Conservation (phyloP, 495 filamentous ascomycete species). For the Penicillium odoratum region DNA sequence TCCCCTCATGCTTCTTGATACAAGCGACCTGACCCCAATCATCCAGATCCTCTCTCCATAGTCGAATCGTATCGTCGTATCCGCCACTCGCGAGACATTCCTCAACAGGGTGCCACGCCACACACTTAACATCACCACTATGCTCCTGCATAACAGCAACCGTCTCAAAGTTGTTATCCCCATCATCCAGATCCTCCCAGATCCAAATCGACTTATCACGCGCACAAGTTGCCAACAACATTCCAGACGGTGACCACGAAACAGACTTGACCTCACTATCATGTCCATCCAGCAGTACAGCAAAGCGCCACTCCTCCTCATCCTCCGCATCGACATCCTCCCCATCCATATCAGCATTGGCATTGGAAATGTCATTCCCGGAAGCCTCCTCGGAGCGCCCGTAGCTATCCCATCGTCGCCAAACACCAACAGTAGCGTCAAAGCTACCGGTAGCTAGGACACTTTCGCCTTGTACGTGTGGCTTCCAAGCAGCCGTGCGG, state of each 20-base stretch:
- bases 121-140: conserved; percentile 89
- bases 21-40: conserved; percentile 93
- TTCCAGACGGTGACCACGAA: conserved; percentile 75
- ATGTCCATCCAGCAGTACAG: conserved; percentile 86
- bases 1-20: conserved; percentile 70
- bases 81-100: conserved; percentile 80
- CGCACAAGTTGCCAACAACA: conserved; percentile 83
- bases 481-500: conserved; percentile 82
- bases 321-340: conserved; percentile 45
- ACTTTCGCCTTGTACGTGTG: conserved; percentile 59
- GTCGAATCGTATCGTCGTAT: conserved; percentile 87
- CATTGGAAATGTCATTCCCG: conserved; percentile 14
- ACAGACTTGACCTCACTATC: conserved; percentile 91
- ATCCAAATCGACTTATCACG: conserved; percentile 98
- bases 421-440: conserved; percentile 86
- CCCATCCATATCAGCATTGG: conserved; percentile 8
- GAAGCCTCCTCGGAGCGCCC: conserved; percentile 28
- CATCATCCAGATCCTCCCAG: conserved; percentile 86
- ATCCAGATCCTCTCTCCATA: conserved; percentile 88
- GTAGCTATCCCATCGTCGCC: conserved; percentile 65
- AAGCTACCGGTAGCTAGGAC: conserved; percentile 90
- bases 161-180: conserved; percentile 93
- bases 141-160: conserved; percentile 93
- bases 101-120: conserved; percentile 83
- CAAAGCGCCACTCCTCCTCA: conserved; percentile 84